Base-by-base conservation (phyloP, 73 alveolate species). In the Blepharisma japonicum region DNA sequence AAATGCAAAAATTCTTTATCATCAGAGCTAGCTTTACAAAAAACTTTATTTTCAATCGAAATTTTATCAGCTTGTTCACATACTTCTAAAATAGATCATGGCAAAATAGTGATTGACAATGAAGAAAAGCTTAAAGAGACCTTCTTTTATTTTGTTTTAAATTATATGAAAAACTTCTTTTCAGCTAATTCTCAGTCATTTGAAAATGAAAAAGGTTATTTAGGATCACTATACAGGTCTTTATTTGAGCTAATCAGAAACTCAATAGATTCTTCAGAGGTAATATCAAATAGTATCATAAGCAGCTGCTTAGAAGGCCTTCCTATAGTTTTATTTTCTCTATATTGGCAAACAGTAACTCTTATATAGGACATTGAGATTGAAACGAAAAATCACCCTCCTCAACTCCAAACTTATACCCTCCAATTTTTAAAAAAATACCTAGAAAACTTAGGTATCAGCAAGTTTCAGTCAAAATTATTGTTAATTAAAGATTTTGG, bases 281-380 rank as follows among this genome's bases (percentile, higher is more conserved):
- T 32, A 32, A 32, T 3, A 32, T 32, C 42, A 3, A 32, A 32
- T 32, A 32, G 42, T 45, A 7, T 21, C 46, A 6, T 42, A 55
- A 21, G 84, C 79, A 27, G 80, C 55, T 20, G 25, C 68, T 27
- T 78, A 84, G 87, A 79, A 80, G 81, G 61, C 79, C 7, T 66
- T 72, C 67, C 71, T 71, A 51, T 39, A 77, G 72, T 84, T 55
- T 32, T 55, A 68, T 39, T 25, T 84, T n/a, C 77, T 39, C 70
- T 56, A 55, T 70, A 68, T 56, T 77, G 68, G 79, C 78, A 83
- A 68, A 50, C 54, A 25, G 42, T 32, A 32, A 32, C 5, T 0
- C 42, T 32, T 32, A 32, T 32, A 32, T 32, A 32, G 79, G 76
- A 49, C 32, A 50, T 21, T 27, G 8, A 4, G 50, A 70, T 48